Evolutionary conservation across 2,329 filamentous ascomycete species (phyloP).

Genomic region (Sclerotinia spermophila): DNA sequence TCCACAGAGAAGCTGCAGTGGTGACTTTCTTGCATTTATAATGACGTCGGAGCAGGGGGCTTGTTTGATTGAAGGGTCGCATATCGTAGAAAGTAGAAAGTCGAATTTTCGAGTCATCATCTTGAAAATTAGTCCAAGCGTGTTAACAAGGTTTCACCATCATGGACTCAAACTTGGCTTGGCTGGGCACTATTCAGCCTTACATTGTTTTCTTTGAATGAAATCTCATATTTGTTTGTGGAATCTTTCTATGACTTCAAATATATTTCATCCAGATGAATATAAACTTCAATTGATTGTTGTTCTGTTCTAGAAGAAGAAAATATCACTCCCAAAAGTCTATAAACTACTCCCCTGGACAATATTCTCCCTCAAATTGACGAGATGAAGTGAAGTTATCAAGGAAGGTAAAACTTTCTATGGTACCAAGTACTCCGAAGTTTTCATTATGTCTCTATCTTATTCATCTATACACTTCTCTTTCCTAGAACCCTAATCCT

Average conservation of each 20-base stretch:
- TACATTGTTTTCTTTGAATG: background rate
- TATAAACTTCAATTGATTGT: too few species aligned
- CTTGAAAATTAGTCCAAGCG: conserved; percentile 7
- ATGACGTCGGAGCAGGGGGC: background rate
- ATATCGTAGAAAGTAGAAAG: conserved; percentile 6
- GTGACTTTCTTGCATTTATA: conserved; percentile 6
- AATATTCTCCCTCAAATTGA: background rate
- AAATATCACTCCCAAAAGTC: background rate
- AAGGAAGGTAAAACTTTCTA: background rate
- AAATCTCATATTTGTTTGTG: background rate
- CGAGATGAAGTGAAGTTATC: background rate
- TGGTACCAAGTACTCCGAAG: background rate
- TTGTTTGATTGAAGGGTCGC: background rate
- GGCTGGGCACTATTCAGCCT: background rate
- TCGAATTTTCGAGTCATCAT: too few species aligned
- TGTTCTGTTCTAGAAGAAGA: too few species aligned
- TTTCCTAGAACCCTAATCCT: conserved; percentile 73
- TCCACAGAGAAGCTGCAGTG: conserved; percentile 12
- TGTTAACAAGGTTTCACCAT: conserved; percentile 7
- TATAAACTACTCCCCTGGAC: too few species aligned
- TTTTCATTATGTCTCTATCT: background rate
- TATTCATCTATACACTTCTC: conserved; percentile 37
- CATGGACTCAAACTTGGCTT: background rate
- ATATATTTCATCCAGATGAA: too few species aligned
- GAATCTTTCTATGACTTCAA: background rate